phyloP scores from a whole-genome alignment of 306 rosid genomes.

The Begonia loranthoides region DNA sequence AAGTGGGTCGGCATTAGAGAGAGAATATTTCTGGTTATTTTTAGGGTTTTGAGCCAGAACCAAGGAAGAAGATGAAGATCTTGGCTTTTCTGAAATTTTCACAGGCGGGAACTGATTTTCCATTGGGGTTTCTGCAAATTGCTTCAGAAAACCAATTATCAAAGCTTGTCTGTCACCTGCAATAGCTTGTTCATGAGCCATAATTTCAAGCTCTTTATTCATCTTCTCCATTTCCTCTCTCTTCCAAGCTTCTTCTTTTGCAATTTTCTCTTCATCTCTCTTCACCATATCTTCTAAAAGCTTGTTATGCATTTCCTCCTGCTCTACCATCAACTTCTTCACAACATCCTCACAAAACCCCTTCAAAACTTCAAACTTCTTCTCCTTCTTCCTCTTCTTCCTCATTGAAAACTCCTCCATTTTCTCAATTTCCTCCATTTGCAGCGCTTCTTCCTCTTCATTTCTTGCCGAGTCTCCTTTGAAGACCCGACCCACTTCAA shows the following conservation, averaged over 20 bases:
- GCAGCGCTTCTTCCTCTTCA: conserved; percentile 5
- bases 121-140: conserved; percentile 12
- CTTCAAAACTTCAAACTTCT: conserved; percentile 47
- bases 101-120: neutral
- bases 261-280: conserved; percentile 58
- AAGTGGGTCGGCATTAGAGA: neutral
- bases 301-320: conserved; percentile 61
- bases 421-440: conserved; percentile 2
- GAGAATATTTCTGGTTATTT: neutral
- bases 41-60: conserved; percentile 7
- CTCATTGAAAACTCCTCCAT: conserved; percentile 13
- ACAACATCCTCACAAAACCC: conserved; percentile 54
- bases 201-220: conserved; percentile 60
- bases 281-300: conserved; percentile 56
- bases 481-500: conserved; percentile 4
- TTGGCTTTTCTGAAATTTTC: no score
- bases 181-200: conserved; percentile 54
- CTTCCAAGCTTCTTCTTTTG: conserved; percentile 71
- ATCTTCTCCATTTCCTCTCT: conserved; percentile 55
- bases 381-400: conserved; percentile 32
- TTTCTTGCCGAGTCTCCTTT: conserved; percentile 10
- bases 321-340: conserved; percentile 60
- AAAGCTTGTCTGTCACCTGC: conserved; percentile 54
- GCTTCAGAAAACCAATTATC: conserved; percentile 51
- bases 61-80: conserved; percentile 10